Base-by-base conservation (phyloP, 2,329 filamentous ascomycete genomes). In the Bipolaris victoriae region DNA sequence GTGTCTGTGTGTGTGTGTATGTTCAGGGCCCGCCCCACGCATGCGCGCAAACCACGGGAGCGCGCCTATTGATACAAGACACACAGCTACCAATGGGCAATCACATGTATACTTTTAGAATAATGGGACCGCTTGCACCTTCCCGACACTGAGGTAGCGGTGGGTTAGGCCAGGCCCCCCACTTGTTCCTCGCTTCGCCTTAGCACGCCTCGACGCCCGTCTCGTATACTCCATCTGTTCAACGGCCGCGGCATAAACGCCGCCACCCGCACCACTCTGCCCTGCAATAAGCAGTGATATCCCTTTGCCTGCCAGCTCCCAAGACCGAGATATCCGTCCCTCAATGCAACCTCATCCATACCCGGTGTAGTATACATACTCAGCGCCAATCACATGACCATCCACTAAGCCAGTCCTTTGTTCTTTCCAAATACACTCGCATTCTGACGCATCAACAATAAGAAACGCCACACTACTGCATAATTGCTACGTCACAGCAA, bases 61-160 rank as follows among this genome's bases (percentile, higher is more conserved):
- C 51, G 26, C 22, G 44, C n/a, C 16, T 47, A 35, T 13, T 31
- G 29, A 11, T 31, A 31, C 29, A 10, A 31, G 7, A 31, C 29
- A 31, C 29, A 31, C 26, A n/a, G 22, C 20, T 43, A 49, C 43
- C 16, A 24, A 13, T 22, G 44, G 39, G 15, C 22, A 24, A 13
- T 11, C 20, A 47, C 51, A 24, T 22, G 39, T 18, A 13, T 45
- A 15, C 24, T 13, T 13, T 7, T 40, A 36, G 39, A 45, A 44
- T 36, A 49, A 48, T 31, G 47, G 35, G 49, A 35, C 31, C 16
- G 20, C 26, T 40, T 33, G 15, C 36, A 54, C 51, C 46, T 50
- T 50, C 46, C 52, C 52, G 41, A 33, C 46, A 24, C 46, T 44
- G 40, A 52, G 50, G 46, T 50, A 39, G 46, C 16, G 26, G 49